phyloP scores from a whole-genome alignment of 176 grass and related monocot species.

The Chrysopogon serrulatus region DNA sequence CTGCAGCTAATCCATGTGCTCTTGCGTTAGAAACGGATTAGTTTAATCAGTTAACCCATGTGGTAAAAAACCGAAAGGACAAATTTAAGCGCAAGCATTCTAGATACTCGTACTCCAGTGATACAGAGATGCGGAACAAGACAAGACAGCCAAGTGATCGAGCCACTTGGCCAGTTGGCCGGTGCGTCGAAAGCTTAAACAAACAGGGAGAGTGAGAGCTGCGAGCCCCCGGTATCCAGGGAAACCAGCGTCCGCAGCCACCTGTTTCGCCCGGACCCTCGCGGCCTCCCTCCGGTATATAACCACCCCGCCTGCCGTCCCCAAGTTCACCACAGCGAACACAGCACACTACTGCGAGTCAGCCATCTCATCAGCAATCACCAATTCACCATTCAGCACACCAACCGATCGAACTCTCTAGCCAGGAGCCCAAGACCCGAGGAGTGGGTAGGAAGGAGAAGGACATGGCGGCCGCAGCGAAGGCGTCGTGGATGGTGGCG shows the following conservation, averaged over 20 bases:
- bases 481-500: constrained; percentile 42
- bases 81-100: not conserved
- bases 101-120: not conserved
- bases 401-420: not conserved
- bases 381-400: too few species aligned
- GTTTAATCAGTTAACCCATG: not conserved
- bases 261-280: constrained; percentile 8
- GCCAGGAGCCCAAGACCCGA: not conserved
- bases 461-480: constrained; percentile 29
- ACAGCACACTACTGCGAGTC: not conserved
- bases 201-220: constrained; percentile 1
- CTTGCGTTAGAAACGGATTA: not conserved
- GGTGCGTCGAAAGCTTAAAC: not conserved
- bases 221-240: not conserved
- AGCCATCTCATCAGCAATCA: not conserved
- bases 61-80: not conserved
- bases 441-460: not conserved
- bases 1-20: not conserved
- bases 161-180: not conserved
- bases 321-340: not conserved
- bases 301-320: not conserved
- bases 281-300: not conserved
- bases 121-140: not conserved
- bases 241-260: constrained; percentile 17
- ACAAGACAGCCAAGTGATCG: not conserved